Conservation (phyloP, 2,329 filamentous ascomycete genomes). For the Teratosphaeria zuluensis region DNA sequence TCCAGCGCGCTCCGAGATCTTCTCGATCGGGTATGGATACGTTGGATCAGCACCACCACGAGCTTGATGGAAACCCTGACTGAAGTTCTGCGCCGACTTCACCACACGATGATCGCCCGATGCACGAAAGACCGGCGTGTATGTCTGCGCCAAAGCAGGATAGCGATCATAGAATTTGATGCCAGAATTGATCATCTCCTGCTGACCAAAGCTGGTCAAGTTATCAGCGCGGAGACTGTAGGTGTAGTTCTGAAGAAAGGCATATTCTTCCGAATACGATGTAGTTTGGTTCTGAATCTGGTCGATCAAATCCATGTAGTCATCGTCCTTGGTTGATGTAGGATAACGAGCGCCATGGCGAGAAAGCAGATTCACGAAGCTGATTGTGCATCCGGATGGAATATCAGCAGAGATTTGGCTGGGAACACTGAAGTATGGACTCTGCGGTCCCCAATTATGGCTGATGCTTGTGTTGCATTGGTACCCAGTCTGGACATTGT, state of each 20-base stretch:
- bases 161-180: slow-evolving; percentile 69
- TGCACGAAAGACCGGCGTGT: slow-evolving; percentile 61
- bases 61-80: slow-evolving; percentile 59
- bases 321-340: slow-evolving; percentile 54
- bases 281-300: slow-evolving; percentile 52
- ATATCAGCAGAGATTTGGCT: slow-evolving; percentile 52
- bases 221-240: slow-evolving; percentile 63
- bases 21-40: slow-evolving; percentile 48
- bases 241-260: slow-evolving; percentile 61
- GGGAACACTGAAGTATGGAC: slow-evolving; percentile 68
- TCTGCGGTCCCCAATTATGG: slow-evolving; percentile 53
- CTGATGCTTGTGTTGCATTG: slow-evolving; percentile 53
- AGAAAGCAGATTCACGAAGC: slow-evolving; percentile 71
- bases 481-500: slow-evolving; percentile 41
- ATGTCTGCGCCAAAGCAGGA: slow-evolving; percentile 45
- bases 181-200: slow-evolving; percentile 65
- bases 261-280: slow-evolving; percentile 52
- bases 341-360: slow-evolving; percentile 80
- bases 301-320: slow-evolving; percentile 55
- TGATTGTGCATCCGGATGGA: slow-evolving; percentile 60
- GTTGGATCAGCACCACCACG: slow-evolving; percentile 29
- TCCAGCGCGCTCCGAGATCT: slow-evolving; percentile 56
- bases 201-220: slow-evolving; percentile 57
- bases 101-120: slow-evolving; percentile 63
- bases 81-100: slow-evolving; percentile 65